Percentiles rank a stretch among this genome's conserved stretches.
These are phyloP conservation scores for Coniferiporia sulphurascens DNA, from an alignment of 1,284 basidiomycete genomes.

Conservation along the genomic window DNA sequence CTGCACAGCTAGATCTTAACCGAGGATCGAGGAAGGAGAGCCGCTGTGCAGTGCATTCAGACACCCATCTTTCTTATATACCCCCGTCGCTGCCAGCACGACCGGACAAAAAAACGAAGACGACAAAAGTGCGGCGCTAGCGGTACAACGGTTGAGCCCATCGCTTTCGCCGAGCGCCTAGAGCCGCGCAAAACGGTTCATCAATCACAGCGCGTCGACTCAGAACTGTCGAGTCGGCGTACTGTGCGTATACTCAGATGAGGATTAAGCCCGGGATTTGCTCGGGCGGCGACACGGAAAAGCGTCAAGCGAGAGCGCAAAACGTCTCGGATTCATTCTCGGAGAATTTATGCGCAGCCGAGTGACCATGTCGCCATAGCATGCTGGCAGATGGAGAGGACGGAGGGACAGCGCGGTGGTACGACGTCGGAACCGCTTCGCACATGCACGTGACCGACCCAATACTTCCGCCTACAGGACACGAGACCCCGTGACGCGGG, in stretches of 20 bases:
- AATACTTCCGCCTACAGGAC: no score
- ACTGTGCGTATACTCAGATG: background rate
- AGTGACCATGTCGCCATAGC: background rate
- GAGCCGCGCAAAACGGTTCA: background rate
- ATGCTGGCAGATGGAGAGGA: background rate
- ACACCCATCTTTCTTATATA: no score
- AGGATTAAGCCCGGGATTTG: constrained; percentile 8
- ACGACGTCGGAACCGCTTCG: no score
- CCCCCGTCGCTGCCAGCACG: background rate
- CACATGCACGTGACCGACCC: no score
- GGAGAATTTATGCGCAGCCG: background rate
- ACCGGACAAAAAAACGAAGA: background rate
- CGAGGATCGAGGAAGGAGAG: no score
- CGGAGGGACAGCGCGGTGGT: no score
- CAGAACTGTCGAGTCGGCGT: background rate
- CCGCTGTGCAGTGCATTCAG: no score
- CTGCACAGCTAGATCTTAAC: background rate
- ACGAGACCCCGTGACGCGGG: no score
- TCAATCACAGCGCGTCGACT: background rate
- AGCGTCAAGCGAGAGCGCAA: background rate
- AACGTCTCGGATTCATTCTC: background rate
- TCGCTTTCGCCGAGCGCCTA: background rate
- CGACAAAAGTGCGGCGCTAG: background rate
- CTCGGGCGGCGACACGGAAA: background rate
- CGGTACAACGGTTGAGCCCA: background rate